Conservation (phyloP, 169 alveolate genomes). For the Cyclospora cayetanensis region DNA sequence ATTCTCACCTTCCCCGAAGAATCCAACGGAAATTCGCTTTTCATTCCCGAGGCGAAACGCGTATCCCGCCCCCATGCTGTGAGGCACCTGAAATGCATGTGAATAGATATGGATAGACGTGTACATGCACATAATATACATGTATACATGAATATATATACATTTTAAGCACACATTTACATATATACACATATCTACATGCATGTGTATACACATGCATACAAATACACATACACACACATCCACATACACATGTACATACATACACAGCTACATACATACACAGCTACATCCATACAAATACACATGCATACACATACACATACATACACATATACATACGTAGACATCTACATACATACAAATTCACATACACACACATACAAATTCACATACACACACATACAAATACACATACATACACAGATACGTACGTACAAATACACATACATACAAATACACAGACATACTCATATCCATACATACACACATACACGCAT, state of each 20-base stretch:
- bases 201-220: neutral
- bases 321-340: too few species aligned
- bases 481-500: neutral
- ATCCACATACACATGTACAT: neutral
- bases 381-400: too few species aligned
- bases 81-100: constrained; percentile 93
- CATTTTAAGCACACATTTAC: neutral
- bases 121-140: neutral
- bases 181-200: too few species aligned
- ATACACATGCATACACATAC: too few species aligned
- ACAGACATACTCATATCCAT: too few species aligned
- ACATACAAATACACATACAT: neutral
- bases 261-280: neutral
- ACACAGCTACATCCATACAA: neutral
- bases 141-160: too few species aligned
- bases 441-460: too few species aligned
- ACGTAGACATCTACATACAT: neutral
- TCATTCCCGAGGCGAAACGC: constrained; percentile 87
- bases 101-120: neutral
- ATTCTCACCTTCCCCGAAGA: constrained; percentile 92
- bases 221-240: neutral
- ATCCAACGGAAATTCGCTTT: constrained; percentile 90
- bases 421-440: neutral
- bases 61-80: constrained; percentile 97
- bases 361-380: neutral